Evolutionary conservation across 805 yeast genomes (phyloP), one percentile per base, ranked within the genome.

Genomic region (Candida chilensis): DNA sequence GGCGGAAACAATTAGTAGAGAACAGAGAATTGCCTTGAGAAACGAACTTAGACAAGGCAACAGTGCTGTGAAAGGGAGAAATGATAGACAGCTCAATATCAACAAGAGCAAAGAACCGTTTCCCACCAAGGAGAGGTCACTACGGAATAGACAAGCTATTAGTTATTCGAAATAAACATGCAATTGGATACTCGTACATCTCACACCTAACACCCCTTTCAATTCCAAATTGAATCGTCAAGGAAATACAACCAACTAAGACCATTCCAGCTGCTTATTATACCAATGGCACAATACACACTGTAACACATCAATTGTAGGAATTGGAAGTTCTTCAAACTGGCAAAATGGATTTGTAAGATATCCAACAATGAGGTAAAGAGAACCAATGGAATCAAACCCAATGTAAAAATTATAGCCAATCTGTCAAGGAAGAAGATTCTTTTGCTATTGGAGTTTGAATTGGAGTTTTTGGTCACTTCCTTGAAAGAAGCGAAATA

Each of bases 231-330:
- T 5, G 71, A 64, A 43, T 86, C 95, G 47, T 82, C 88, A 32
- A 84, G 75, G 50, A 86, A 84, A 47, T 84, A 88, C 32, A 83
- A 57, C 95, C 95, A 88, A 36, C 83, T 76, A 40, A 87, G 71
- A 5, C 94, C 92, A 38, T 80, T 70, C 94, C 95, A 92, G 29
- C 94, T 74, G 27, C 84, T 67, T 6, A 88, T 62, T 5, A 92
- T 75, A 3, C 98, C 99, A 12, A 84, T 36, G 1, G 85, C 74
- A 52, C 96, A 85, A 54, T 90, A 90, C 5, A 85, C 78, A 39
- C 95, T 84, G 34, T 85, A 71, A 8, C 76, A 57, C 86, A 92
- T 85, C 39, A 90, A 62, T 28, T 84, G 74, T 34, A 84, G 54
- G 46, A 87, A 90, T 52, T 85, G 84, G 35, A 74, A 68, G 41